These are phyloP conservation scores for Aspergillus nidulans DNA, from an alignment of 495 filamentous ascomycete genomes.

Conservation along the genomic window DNA sequence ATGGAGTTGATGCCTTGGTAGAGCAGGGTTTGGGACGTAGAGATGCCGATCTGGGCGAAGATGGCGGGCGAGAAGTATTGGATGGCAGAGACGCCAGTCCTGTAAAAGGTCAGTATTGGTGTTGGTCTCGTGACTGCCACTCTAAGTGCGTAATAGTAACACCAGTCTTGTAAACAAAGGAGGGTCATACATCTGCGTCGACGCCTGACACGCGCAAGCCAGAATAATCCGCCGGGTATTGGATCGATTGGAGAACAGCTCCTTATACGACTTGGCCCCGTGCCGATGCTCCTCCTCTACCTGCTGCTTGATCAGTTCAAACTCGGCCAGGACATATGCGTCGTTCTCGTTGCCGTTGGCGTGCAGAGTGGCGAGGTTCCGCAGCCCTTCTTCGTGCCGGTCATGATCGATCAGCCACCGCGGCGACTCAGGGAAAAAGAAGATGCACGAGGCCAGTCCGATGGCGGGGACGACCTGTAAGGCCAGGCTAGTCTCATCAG, in stretches of 20 bases:
- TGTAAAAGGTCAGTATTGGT: neutral
- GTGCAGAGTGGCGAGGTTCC: slow-evolving; percentile 57
- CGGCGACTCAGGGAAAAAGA: slow-evolving; percentile 50
- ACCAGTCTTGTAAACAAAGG: no score
- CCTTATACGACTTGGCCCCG: slow-evolving; percentile 55
- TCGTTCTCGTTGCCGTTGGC: slow-evolving; percentile 54
- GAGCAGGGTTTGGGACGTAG: slow-evolving; percentile 50
- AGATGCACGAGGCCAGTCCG: slow-evolving; percentile 30
- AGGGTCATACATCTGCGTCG: slow-evolving; percentile 44
- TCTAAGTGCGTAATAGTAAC: no score
- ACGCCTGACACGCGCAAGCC: slow-evolving; percentile 55
- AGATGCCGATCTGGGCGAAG: slow-evolving; percentile 57
- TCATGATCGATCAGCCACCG: slow-evolving; percentile 45
- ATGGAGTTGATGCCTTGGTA: slow-evolving; percentile 60
- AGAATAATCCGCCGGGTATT: slow-evolving; percentile 59
- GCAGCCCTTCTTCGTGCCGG: slow-evolving; percentile 21
- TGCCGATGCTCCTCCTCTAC: slow-evolving; percentile 40
- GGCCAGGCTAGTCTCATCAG: neutral
- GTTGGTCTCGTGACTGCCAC: no score
- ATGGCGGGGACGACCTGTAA: slow-evolving; percentile 9
- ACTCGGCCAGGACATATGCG: slow-evolving; percentile 60
- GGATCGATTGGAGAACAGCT: slow-evolving; percentile 55
- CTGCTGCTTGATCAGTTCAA: slow-evolving; percentile 47
- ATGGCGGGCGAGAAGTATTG: slow-evolving; percentile 61
- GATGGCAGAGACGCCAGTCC: slow-evolving; percentile 60